These are phyloP conservation scores for Trapa incisa DNA, from an alignment of 345 rosid species.

Conservation along the genomic window DNA sequence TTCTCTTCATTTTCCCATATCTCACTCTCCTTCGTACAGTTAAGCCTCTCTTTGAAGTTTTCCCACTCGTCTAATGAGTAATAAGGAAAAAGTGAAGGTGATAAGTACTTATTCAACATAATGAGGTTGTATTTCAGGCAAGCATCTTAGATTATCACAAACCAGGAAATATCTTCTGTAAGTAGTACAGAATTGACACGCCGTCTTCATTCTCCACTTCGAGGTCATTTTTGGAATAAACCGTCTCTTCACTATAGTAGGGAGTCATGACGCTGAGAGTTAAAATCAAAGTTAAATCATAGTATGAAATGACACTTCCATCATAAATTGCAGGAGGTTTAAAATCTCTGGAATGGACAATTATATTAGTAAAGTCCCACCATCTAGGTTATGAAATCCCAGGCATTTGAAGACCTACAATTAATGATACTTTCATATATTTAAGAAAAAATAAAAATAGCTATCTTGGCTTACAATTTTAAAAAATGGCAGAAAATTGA, in stretches of 20 bases:
- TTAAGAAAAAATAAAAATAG: background rate
- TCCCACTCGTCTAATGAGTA: conserved; percentile 74
- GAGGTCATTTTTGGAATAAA: conserved; percentile 77
- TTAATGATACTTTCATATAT: background rate
- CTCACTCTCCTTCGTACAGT: conserved; percentile 57
- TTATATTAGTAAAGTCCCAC: background rate
- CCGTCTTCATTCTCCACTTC: conserved; percentile 98
- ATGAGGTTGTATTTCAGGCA: background rate
- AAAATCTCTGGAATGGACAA: background rate
- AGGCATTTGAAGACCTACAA: background rate
- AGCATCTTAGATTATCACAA: conserved; percentile 10
- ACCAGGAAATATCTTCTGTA: conserved; percentile 97
- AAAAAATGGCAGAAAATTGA: background rate
- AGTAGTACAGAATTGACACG: conserved; percentile 68
- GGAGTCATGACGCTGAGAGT: conserved; percentile 84
- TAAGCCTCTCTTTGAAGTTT: conserved; percentile 78
- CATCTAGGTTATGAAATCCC: background rate
- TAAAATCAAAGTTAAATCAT: background rate
- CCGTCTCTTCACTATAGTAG: conserved; percentile 93
- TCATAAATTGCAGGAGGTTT: background rate
- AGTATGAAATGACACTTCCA: background rate
- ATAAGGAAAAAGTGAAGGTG: background rate
- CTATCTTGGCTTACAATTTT: background rate
- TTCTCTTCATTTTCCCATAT: conserved; percentile 89
- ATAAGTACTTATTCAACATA: background rate